Base-by-base conservation (phyloP, 2,329 filamentous ascomycete genomes). In the Penicillium occitanis region DNA sequence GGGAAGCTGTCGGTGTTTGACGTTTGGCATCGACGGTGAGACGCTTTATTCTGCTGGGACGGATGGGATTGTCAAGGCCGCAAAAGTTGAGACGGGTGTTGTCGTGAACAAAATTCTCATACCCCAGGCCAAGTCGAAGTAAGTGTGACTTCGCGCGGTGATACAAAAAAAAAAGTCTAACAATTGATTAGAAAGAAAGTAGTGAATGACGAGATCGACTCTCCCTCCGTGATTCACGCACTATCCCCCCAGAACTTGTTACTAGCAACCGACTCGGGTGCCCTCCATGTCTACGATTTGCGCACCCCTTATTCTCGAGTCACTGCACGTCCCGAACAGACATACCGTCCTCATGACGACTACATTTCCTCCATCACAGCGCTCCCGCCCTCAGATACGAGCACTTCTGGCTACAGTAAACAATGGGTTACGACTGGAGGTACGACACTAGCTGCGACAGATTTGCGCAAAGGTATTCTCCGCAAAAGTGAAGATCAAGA, bases 401-500 rank as follows among this genome's bases (percentile, higher is more conserved):
- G 91, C 77, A 97, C 92, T 0, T 94, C 90, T 19, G 93, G 93
- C 5, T 94, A 91, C 76, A 88, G 91, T 72, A 97, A 97, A 79
- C 94, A 98, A 80, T 99, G 93, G 91, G 86, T 97, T 62, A 95
- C 91, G 44, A 97, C 93, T 0, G 95, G 95, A 40, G 93, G 93
- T 53, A 94, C 92, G 1, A 98, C 94, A 0, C 82, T 99, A 22
- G 92, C 93, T 1, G 89, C 97, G 44, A 96, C 93, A 0, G 95
- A 99, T 76, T 82, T 97, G 53, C 88, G 94, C 28, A 86, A 91
- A 58, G 94, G 94, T 14, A 91, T 97, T 5, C 81, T 98, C 51
- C 90, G 93, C 2, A 90, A 90, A 67, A 97, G 92, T 70, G 95
- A 97, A 74, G 93, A 98, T 73, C 95, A 98, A 75, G 95, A 96